Base-by-base conservation (phyloP, 2,329 filamentous ascomycete genomes). In the Parafenestella ontariensis region DNA sequence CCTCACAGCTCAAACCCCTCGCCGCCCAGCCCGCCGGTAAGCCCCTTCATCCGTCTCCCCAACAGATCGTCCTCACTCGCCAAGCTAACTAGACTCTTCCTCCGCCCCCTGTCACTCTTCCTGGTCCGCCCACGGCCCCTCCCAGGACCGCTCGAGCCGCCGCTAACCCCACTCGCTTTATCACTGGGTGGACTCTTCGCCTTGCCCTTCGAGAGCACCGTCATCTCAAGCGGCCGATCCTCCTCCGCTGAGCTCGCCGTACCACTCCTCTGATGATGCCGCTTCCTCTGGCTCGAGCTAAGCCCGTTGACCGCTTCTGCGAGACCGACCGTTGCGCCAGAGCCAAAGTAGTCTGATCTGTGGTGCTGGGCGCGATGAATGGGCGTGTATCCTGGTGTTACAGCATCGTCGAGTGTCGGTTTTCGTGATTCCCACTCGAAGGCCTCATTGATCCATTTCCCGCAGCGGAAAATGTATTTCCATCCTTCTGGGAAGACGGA, bases 401-500 rank as follows among this genome's bases (percentile, higher is more conserved):
- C 57, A 1, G 40, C 55, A 7, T 61, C 58, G 10, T 56, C 54
- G 2, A 51, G 45, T 0, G 47, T 49, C 46, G 74, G 70, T 36
- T 76, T 71, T 0, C 69, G 76, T 80, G 77, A 68, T 39, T 75
- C 60, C 52, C 84, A 23, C 76, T 80, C 50, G 77, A 96, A 94
- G 0, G 92, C 83, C 24, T 92, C 87, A 42, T 88, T 83, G 64
- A 97, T 92, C 94, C 94, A 98, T 15, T 82, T 79, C 0, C 87
- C 89, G 59, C 90, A 91, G 29, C 89, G 85, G 61, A 89, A 86
- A 65, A 98, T 90, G 70, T 96, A 89, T 67, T 89, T 89, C 91
- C 92, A 96, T 1, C 91, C 93, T 8, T 95, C 91, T 0, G 92
- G 92, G 65, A 96, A 99, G 3, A 97, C 81, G 1, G 86, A 83